Evolutionary conservation across 106 monocot species (phyloP), one percentile per base, ranked within the genome.

Genomic region (Amphibolis antarctica): DNA sequence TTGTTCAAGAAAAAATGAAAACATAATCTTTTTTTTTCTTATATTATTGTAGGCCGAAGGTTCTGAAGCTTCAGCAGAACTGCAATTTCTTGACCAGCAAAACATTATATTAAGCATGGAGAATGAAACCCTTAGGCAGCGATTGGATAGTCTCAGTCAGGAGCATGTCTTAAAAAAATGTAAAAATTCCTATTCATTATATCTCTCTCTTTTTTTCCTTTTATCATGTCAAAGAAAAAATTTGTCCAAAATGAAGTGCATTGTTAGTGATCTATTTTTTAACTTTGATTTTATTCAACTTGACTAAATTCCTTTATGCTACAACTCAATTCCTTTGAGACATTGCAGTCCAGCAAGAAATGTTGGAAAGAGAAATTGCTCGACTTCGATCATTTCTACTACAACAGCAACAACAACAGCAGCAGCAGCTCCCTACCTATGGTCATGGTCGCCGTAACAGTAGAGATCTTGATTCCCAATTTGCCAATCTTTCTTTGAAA

Each of bases 291-390:
- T 36, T 36, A 2, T 36, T 4, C 36, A 36, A 36, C 2, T 36
- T 36, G 36, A 36, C 36, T 36, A 36, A 36, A 36, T 36, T 36
- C 36, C n/a, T n/a, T n/a, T n/a, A n/a, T n/a, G n/a, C n/a, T n/a
- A n/a, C n/a, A n/a, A 36, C 36, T 36, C 2, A 36, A 36, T 36
- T 36, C 36, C 36, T 36, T 36, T 36, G 4, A 7, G 36, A 36
- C 7, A 7, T 42, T 78, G 71, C 85, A 99, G 98, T 82, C 56
- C 91, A 99, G 64, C 85, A 99, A 63, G 98, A 99, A 73, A 99
- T 85, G 85, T 75, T 99, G 72, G 91, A 99, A 62, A 74, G 79
- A 65, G 98, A 99, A 69, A 81, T 87, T 53, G 75, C 78, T 66
- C 86, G 88, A 43, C 75, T 99, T 14, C 68, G 81, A 49, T 43